phyloP scores from a whole-genome alignment of 1,284 basidiomycete species.

The Anthracocystis walkeri region DNA sequence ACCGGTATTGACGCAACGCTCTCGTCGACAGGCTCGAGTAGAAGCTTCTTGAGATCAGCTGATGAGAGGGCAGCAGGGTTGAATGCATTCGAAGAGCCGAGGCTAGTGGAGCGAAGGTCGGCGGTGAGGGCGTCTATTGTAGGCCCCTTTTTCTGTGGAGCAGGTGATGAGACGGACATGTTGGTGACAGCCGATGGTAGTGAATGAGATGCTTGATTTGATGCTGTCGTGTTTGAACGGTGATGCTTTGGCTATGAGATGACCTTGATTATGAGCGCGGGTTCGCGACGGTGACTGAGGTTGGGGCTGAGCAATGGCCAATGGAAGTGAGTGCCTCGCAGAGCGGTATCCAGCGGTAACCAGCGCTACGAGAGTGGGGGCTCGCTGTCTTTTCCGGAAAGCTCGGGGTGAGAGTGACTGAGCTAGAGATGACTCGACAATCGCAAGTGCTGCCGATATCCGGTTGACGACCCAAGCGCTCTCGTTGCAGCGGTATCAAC shows the following conservation, averaged over 20 bases:
- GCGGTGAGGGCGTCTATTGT: constrained; percentile 59
- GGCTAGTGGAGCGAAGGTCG: constrained; percentile 26
- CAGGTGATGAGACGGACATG: constrained; percentile 27
- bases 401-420: neutral
- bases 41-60: constrained; percentile 31
- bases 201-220: no score
- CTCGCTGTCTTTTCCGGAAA: neutral
- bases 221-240: no score
- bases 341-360: no score
- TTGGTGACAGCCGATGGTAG: neutral
- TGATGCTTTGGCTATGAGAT: no score
- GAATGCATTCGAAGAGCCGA: constrained; percentile 5
- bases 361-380: no score
- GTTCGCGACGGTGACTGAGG: no score
- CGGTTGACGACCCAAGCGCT: no score
- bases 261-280: no score
- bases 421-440: constrained; percentile 1
- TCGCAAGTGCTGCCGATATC: neutral
- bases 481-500: no score
- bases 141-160: constrained; percentile 36
- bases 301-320: neutral
- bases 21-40: constrained; percentile 40
- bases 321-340: neutral
- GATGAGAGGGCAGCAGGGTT: constrained; percentile 17
- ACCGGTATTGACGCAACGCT: constrained; percentile 8